Conservation (phyloP, 805 yeast species). For the Sporopachydermia quercuum region DNA sequence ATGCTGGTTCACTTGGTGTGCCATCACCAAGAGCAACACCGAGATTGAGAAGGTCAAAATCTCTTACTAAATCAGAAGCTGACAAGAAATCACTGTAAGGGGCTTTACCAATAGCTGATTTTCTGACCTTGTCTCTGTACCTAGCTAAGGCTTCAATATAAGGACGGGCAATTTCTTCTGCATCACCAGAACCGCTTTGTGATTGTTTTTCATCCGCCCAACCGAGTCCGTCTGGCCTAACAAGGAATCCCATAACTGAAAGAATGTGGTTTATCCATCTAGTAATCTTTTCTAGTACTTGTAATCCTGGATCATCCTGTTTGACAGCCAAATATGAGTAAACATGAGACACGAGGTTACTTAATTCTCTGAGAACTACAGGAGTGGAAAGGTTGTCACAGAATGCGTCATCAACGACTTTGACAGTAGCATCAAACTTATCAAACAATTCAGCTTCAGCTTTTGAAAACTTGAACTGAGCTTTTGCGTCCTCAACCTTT, state of each 20-base stretch:
- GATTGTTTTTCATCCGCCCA: slow-evolving; percentile 41
- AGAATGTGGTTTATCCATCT: slow-evolving; percentile 60
- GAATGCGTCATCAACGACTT: slow-evolving; percentile 57
- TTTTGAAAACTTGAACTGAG: slow-evolving; percentile 31
- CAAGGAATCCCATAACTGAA: slow-evolving; percentile 59
- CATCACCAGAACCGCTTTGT: slow-evolving; percentile 12
- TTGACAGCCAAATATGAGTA: slow-evolving; percentile 56
- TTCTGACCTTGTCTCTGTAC: slow-evolving; percentile 75
- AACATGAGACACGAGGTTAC: slow-evolving; percentile 53
- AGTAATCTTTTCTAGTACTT: slow-evolving; percentile 49
- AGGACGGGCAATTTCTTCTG: slow-evolving; percentile 67
- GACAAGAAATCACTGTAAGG: slow-evolving; percentile 36
- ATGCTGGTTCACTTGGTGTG: slow-evolving; percentile 57
- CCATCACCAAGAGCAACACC: slow-evolving; percentile 88
- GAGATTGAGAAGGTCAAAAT: slow-evolving; percentile 50
- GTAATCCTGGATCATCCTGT: slow-evolving; percentile 39
- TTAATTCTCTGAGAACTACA: slow-evolving; percentile 45
- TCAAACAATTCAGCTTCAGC: slow-evolving; percentile 41
- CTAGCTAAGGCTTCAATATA: slow-evolving; percentile 60
- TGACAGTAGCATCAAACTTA: slow-evolving; percentile 36
- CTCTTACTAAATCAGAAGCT: slow-evolving; percentile 65
- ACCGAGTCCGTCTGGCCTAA: slow-evolving; percentile 59
- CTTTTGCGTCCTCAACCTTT: slow-evolving; percentile 32
- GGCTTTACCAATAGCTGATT: slow-evolving; percentile 50
- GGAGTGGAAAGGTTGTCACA: slow-evolving; percentile 84